Evolutionary conservation across 257 asterid genomes (phyloP).

Genomic region (Petunia secreta): DNA sequence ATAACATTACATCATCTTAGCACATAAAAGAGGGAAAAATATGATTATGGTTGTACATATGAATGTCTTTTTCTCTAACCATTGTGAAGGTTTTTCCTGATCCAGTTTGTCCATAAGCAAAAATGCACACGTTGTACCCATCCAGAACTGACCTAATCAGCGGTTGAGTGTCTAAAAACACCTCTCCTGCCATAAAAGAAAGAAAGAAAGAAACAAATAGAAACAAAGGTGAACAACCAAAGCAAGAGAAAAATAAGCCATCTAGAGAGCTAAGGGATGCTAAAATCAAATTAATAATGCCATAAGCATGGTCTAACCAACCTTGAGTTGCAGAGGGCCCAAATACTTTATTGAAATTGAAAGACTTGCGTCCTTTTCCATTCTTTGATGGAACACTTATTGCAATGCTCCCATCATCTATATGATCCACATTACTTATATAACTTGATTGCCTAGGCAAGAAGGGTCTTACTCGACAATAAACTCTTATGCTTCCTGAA

Average conservation of each 20-base stretch:
- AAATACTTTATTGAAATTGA: slow-evolving; percentile 90
- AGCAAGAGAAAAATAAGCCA: not conserved
- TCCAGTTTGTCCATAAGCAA: slow-evolving; percentile 98
- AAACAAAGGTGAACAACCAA: slow-evolving; percentile 22
- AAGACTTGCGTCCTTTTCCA: slow-evolving; percentile 78
- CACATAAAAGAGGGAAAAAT: slow-evolving; percentile 23
- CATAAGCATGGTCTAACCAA: slow-evolving; percentile 35
- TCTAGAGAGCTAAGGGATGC: not conserved
- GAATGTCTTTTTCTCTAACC: slow-evolving; percentile 49
- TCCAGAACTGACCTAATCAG: slow-evolving; percentile 92
- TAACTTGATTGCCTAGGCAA: slow-evolving; percentile 57
- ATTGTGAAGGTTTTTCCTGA: slow-evolving; percentile 96
- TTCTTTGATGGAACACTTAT: slow-evolving; percentile 61
- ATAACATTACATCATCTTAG: slow-evolving; percentile 32
- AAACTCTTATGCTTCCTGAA: slow-evolving; percentile 95
- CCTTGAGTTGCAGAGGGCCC: slow-evolving; percentile 96
- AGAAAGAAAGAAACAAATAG: slow-evolving; percentile 21
- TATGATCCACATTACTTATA: slow-evolving; percentile 70
- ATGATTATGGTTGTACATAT: slow-evolving; percentile 9
- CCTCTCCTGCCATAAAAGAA: slow-evolving; percentile 67
- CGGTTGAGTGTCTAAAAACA: slow-evolving; percentile 86
- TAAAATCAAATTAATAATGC: not conserved
- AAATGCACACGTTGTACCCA: slow-evolving; percentile 95
- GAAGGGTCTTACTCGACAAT: slow-evolving; percentile 96
- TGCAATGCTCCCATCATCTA: slow-evolving; percentile 83